Evolutionary conservation across 2,329 filamentous ascomycete species (phyloP), one percentile per base, ranked within the genome.

Genomic region (Juglanconis juglandina): DNA sequence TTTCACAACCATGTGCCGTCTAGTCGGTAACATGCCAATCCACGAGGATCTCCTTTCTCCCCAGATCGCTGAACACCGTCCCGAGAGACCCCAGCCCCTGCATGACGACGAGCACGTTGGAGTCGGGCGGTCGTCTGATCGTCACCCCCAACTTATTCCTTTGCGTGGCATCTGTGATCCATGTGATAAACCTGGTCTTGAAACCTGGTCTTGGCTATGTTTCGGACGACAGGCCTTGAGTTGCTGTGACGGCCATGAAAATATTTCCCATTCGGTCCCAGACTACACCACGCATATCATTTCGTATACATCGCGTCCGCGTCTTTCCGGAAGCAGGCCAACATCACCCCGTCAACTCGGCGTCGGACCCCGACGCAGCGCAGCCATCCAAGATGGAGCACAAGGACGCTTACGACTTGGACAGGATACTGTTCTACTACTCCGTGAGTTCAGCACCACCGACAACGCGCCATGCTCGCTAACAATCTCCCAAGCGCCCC

Each of bases 371-470:
- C 11, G 8, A 32, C 30, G 24, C 13, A 33, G 3, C 6, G 24
- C 24, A 33, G 30, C 24, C 8, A 10, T 11, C 14, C 6, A 34
- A 49, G n/a, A 49, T 49, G 47, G 47, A 49, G 47, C 47, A 49
- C 47, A 49, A 49, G 30, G 47, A 33, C 24, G 47, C 47, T 5
- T 49, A 33, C 14, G 47, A 49, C 30, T 34, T 49, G 30, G 47
- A 49, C 47, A 56, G 58, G n/a, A 49, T 60, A 9, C 58, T 48
- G 4, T 60, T 60, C 58, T 60, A 57, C 48, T 60, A 56, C n/a
- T 60, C 58, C 14, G 58, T 60, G 44, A 53, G 58, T 52, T 2
- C 11, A 51, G 17, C 9, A 3, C 2, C 3, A 17, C 44, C 37
- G 11, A 41, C 13, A 7, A 11, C n/a, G 7, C 5, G 4, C 11